Evolutionary conservation across 371 early-diverging fungal species (phyloP), one percentile per base, ranked within the genome.

Genomic region (Zancudomyces culisetae): DNA sequence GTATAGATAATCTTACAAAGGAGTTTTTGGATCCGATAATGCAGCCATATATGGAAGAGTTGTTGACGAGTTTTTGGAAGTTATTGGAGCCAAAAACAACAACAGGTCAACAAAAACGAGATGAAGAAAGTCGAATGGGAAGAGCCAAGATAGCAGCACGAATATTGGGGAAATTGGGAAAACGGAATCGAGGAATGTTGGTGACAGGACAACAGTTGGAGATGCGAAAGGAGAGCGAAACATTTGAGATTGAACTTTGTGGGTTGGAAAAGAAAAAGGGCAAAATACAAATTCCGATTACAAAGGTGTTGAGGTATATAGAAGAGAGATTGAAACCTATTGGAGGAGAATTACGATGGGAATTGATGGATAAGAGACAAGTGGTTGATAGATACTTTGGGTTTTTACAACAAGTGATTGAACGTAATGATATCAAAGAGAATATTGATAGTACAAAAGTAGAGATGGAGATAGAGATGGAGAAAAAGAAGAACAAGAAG

Each of bases 11-110:
- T 57, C 63, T 99, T 24, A 94, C 90, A 1, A 86, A 87, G 29
- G 97, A 97, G 52, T 95, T 96, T 59, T 60, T 98, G 49, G 97
- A 98, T 56, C 94, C 93, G 2, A 89, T 96, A 43, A 77, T 98
- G 75, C 76, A 77, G 2, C 97, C 96, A 1, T 87, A 93, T 22
- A 83, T 90, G 59, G 77, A 81, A 23, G 95, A 95, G 27, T 70
- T 98, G 2, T 90, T 97, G 91, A 70, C 74, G 26, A 83, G 86
- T 0, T 69, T 98, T 19, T 91, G 91, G 85, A 81, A 74, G 42
- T 95, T 90, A 55, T 70, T 96, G 27, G 78, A 80, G 45, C 95
- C 94, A 13, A 60, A 35, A 6, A 10, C 35, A 15, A 35, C 6
- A 6, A 10, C 35, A 15, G n/a, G n/a, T n/a, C n/a, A n/a, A n/a